Conservation (phyloP, 2,329 filamentous ascomycete genomes). For the Paecilomyces niveus region DNA sequence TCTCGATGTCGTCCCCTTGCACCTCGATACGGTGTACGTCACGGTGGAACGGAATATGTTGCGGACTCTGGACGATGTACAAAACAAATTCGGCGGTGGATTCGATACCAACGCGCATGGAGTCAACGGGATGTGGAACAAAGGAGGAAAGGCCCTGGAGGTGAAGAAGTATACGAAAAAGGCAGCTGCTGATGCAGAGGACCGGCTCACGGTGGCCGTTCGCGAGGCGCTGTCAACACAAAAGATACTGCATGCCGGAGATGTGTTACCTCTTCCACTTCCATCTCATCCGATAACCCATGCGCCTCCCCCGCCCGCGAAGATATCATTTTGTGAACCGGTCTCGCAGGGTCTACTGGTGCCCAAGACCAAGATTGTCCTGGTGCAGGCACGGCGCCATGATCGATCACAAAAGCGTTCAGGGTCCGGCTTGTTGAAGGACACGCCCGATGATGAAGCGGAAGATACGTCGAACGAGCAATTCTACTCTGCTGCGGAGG, state of each 20-base stretch:
- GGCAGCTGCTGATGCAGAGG: slow-evolving; percentile 40
- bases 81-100: slow-evolving; percentile 70
- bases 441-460: slow-evolving; percentile 53
- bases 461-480: slow-evolving; percentile 84
- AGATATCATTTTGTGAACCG: slow-evolving; percentile 88
- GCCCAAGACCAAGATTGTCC: slow-evolving; percentile 72
- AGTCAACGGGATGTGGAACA: slow-evolving; percentile 34
- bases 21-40: slow-evolving; percentile 79
- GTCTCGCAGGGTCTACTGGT: slow-evolving; percentile 79
- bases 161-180: slow-evolving; percentile 27
- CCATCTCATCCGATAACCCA: slow-evolving; percentile 78
- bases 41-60: slow-evolving; percentile 75
- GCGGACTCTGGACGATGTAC: slow-evolving; percentile 71
- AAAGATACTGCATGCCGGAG: slow-evolving; percentile 74
- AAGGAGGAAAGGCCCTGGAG: slow-evolving; percentile 20
- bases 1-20: slow-evolving; percentile 70
- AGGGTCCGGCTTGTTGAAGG: slow-evolving; percentile 50
- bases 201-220: slow-evolving; percentile 58
- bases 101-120: slow-evolving; percentile 34
- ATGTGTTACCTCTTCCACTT: slow-evolving; percentile 72
- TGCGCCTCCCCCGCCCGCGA: slow-evolving; percentile 73
- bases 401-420: slow-evolving; percentile 42
- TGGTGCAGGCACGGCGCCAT: slow-evolving; percentile 50
- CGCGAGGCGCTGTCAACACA: slow-evolving; percentile 67
- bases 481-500: slow-evolving; percentile 88